Evolutionary conservation across 306 rosid species (phyloP).

Genomic region (Coriaria nepalensis): DNA sequence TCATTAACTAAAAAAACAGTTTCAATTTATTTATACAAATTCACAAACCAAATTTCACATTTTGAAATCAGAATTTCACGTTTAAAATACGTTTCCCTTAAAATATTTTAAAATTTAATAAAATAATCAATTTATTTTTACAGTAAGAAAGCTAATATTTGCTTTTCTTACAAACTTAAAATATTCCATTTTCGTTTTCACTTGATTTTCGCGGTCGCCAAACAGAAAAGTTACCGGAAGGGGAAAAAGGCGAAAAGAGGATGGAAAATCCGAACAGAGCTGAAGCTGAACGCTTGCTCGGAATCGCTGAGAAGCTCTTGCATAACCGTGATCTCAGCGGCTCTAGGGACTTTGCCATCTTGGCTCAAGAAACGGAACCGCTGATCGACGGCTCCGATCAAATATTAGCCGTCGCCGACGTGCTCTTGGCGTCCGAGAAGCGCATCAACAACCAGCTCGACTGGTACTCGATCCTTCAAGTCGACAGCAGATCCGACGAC

Average conservation of each 20-base stretch:
- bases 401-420: constrained; percentile 76
- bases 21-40: too few relatives aligned
- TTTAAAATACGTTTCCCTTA: too few relatives aligned
- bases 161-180: too few relatives aligned
- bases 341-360: constrained; percentile 53
- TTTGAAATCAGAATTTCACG: too few relatives aligned
- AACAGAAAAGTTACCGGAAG: constrained; percentile 1
- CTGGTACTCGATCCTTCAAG: constrained; percentile 70
- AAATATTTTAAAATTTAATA: too few relatives aligned
- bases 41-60: too few relatives aligned
- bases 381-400: constrained; percentile 81
- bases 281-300: constrained; percentile 75
- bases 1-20: too few relatives aligned
- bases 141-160: too few relatives aligned
- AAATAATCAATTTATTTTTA: too few relatives aligned
- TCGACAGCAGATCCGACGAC: constrained; percentile 48
- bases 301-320: constrained; percentile 66
- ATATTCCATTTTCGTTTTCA: too few relatives aligned
- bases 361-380: constrained; percentile 86
- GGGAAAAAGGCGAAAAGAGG: constrained; percentile 1
- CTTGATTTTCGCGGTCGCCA: background rate
- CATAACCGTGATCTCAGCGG: constrained; percentile 63
- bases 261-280: constrained; percentile 27
- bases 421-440: constrained; percentile 48
- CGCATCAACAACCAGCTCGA: constrained; percentile 47